Base-by-base conservation (phyloP, 352 stramenopile species). In the Pythium biforme region DNA sequence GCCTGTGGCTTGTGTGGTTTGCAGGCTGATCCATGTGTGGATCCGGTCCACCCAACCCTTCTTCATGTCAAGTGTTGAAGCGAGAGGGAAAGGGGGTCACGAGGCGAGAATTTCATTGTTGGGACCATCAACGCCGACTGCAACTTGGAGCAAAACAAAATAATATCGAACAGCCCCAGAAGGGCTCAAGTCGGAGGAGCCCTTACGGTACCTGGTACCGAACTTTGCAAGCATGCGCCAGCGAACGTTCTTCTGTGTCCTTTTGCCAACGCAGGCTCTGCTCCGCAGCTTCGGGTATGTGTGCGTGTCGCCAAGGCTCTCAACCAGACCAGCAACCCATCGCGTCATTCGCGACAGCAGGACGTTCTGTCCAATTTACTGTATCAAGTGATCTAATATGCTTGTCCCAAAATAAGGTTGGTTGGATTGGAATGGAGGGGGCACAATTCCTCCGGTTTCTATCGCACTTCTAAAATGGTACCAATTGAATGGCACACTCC, bases 11-110 rank as follows among this genome's bases (percentile, higher is more conserved):
- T 43, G 7, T 9, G 6, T 43, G 37, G 17, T 43, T 22, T 22
- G 19, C 39, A 22, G 39, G 39, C 14, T 45, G 39, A 45, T 45
- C 39, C 39, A 45, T 10, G 40, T 12, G 40, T 12, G 40, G 8
- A 27, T 23, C 5, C 40, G n/a, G 40, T 47, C 40, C 40, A 62
- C 55, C 43, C 55, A 62, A 62, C 55, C 55, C 55, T 61, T 53
- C 22, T 40, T 50, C 31, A 25, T 45, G 43, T 66, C 40, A 51
- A 66, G 59, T 66, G 50, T 60, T 59, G 59, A 66, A 61, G 54
- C 25, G 26, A 52, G 9, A 52, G 59, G 34, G 59, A 61, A 56
- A 57, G 7, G 59, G 59, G 59, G 39, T 45, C 19, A 22, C 14
- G 9, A 19, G 39, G 19, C 19, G 40, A 23, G 17, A 47, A 11